Percentiles rank a stretch among this genome's conserved stretches.
Evolutionary conservation across 1,139 yeast genomes (phyloP).

Genomic region (Lizanozyma gosingica): DNA sequence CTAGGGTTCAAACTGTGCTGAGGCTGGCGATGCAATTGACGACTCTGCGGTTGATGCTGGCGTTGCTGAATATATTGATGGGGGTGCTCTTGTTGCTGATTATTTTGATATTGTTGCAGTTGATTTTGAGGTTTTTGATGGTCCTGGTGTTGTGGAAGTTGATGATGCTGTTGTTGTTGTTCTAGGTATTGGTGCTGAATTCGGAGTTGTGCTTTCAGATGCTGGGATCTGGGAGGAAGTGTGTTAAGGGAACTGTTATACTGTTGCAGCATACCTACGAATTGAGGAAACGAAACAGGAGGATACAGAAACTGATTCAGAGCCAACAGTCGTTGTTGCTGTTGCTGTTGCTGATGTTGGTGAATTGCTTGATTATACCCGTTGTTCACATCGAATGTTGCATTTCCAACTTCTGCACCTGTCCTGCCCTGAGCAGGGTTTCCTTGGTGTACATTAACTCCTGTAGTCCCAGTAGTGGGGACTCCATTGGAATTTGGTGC

Average conservation of each 20-base stretch:
- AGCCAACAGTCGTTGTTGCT: not conserved
- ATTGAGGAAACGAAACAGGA: not conserved
- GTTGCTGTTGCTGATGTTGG: constrained; percentile 3
- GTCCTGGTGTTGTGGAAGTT: constrained; percentile 1
- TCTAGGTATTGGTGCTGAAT: not conserved
- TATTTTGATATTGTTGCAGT: constrained; percentile 1
- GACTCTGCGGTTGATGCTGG: not conserved
- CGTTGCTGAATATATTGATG: not conserved
- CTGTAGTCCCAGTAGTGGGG: constrained; percentile 2
- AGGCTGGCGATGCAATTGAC: constrained; percentile 3
- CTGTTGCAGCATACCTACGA: not conserved
- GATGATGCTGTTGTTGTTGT: not conserved
- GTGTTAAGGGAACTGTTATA: not conserved
- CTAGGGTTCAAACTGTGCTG: constrained; percentile 10
- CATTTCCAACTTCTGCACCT: constrained; percentile 4
- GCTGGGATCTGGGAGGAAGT: not conserved
- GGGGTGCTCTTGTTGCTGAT: not conserved
- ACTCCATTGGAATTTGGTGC: not conserved
- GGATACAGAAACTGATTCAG: not conserved
- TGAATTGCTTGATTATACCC: constrained; percentile 4
- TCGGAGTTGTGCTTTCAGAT: not conserved
- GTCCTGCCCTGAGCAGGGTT: constrained; percentile 4
- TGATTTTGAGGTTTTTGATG: constrained; percentile 2
- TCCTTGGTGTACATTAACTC: constrained; percentile 5
- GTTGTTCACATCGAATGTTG: constrained; percentile 3